A percentile compares a stretch with the other conserved stretches of the same genome.
These are phyloP conservation scores for Amaranthus cruentus DNA, from an alignment of 148 eudicot species.

Conservation along the genomic window DNA sequence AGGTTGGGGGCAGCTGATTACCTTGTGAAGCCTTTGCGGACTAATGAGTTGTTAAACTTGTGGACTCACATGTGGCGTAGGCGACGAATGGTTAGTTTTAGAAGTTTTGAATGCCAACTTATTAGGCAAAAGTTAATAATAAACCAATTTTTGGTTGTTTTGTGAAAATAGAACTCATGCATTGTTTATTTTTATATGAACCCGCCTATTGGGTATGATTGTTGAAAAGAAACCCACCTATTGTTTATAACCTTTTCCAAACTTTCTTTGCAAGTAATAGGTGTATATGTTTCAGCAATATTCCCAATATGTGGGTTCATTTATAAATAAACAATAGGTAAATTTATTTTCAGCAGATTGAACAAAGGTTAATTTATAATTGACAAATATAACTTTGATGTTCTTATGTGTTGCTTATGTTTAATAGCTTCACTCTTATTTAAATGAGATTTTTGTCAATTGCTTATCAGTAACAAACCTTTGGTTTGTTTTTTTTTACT, in stretches of 20 bases:
- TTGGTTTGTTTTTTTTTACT: slow-evolving; percentile 16
- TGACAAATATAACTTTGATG: too few relatives aligned
- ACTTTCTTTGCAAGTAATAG: too few relatives aligned
- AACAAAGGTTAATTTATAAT: too few relatives aligned
- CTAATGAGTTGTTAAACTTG: slow-evolving; percentile 85
- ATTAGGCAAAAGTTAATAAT: not conserved
- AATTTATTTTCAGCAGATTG: too few relatives aligned
- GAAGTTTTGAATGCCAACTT: slow-evolving; percentile 7
- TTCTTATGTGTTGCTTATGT: too few relatives aligned
- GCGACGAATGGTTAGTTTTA: slow-evolving; percentile 60
- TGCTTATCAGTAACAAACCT: slow-evolving; percentile 4
- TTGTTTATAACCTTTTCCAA: too few relatives aligned
- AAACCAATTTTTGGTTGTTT: not conserved
- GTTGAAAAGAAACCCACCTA: too few relatives aligned
- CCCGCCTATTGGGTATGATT: too few relatives aligned
- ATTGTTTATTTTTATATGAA: too few relatives aligned
- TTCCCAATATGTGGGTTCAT: too few relatives aligned
- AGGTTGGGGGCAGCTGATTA: slow-evolving; percentile 98
- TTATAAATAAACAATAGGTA: too few relatives aligned
- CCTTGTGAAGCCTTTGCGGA: slow-evolving; percentile 94
- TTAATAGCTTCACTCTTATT: slow-evolving; percentile 1
- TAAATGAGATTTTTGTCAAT: not conserved
- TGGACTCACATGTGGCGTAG: slow-evolving; percentile 99
- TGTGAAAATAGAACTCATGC: not conserved
- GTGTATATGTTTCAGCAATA: too few relatives aligned